Evolutionary conservation across 1,284 basidiomycete genomes (phyloP).

Genomic region (Cyathus olla): DNA sequence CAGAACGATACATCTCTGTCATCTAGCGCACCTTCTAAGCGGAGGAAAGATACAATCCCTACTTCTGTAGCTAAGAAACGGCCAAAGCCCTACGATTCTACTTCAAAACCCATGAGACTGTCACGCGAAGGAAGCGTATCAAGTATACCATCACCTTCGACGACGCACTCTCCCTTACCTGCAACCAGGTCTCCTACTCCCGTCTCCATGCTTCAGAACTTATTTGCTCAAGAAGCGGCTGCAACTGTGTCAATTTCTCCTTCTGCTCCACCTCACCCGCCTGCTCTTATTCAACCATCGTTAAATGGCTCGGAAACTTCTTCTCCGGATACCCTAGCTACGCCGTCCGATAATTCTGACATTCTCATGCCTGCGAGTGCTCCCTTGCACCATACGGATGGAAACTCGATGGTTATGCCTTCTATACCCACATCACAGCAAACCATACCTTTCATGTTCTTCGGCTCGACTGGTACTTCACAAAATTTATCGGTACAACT

Average conservation of each 20-base stretch:
- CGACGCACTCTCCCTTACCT: conserved; percentile 55
- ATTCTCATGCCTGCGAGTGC: conserved; percentile 37
- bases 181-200: conserved; percentile 65
- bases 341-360: conserved; percentile 51
- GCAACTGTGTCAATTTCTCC: conserved; percentile 5
- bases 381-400: background rate
- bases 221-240: conserved; percentile 28
- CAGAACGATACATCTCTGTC: conserved; percentile 40
- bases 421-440: conserved; percentile 41
- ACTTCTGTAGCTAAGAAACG: conserved; percentile 51
- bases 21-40: conserved; percentile 51
- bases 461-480: conserved; percentile 59
- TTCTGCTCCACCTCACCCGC: conserved; percentile 16
- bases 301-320: conserved; percentile 50
- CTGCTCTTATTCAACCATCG: conserved; percentile 46
- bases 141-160: conserved; percentile 61
- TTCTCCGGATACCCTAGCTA: conserved; percentile 52
- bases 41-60: conserved; percentile 49
- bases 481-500: conserved; percentile 57
- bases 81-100: conserved; percentile 69
- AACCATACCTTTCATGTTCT: conserved; percentile 69
- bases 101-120: conserved; percentile 52
- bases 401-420: too few species aligned
- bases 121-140: conserved; percentile 65
- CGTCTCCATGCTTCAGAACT: conserved; percentile 39